Conservation (phyloP, 352 stramenopile genomes). For the Halophytophthora batemanensis region DNA sequence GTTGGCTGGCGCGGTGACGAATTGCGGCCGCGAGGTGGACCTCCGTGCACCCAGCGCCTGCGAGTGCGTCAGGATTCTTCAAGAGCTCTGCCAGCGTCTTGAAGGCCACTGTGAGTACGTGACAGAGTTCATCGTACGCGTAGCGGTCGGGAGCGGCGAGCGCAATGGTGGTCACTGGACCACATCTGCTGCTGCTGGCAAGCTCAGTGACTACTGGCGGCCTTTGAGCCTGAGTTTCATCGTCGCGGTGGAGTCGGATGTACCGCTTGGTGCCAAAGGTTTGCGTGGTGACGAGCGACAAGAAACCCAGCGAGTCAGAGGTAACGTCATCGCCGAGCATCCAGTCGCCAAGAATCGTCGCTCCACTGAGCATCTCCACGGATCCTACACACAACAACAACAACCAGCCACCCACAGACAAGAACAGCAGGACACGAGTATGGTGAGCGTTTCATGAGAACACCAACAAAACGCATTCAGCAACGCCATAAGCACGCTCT, state of each 20-base stretch:
- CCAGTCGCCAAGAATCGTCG: slow-evolving; percentile 46
- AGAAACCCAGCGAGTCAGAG: slow-evolving; percentile 27
- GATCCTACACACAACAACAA: slow-evolving; percentile 25
- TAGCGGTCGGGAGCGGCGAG: slow-evolving; percentile 31
- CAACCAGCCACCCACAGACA: neutral
- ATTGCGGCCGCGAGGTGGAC: slow-evolving; percentile 43
- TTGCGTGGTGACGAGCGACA: slow-evolving; percentile 38
- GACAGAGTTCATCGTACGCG: slow-evolving; percentile 46
- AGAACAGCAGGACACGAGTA: neutral
- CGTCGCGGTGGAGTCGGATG: slow-evolving; percentile 28
- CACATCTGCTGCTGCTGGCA: neutral
- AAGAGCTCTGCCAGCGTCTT: slow-evolving; percentile 37
- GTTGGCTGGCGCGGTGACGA: slow-evolving; percentile 19
- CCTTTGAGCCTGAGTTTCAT: neutral
- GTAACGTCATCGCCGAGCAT: slow-evolving; percentile 15
- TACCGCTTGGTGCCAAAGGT: slow-evolving; percentile 32
- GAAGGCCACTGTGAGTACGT: slow-evolving; percentile 34
- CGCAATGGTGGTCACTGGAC: slow-evolving; percentile 42
- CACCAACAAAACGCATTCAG: too few species aligned
- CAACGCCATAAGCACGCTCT: neutral
- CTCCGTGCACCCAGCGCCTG: slow-evolving; percentile 47
- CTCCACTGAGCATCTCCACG: slow-evolving; percentile 50
- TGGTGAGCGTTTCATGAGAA: too few species aligned
- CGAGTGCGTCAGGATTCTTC: slow-evolving; percentile 35
- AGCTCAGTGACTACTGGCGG: neutral